Evolutionary conservation across 768 basidiomycete genomes (phyloP), one percentile per base, ranked within the genome.

Genomic region (Podaxis sp.): DNA sequence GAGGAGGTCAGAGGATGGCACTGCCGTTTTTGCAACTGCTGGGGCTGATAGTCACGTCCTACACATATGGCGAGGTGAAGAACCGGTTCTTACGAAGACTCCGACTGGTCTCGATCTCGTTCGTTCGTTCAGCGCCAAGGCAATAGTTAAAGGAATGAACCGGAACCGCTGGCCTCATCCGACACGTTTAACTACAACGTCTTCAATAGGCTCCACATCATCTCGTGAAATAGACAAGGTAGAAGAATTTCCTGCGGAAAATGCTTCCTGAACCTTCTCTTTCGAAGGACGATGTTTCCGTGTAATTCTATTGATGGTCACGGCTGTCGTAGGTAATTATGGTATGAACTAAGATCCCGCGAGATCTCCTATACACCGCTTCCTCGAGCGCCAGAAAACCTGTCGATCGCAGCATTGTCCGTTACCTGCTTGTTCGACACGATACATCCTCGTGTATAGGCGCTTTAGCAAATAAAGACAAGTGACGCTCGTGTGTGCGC

Each of bases 1-100:
- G 59, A 61, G 53, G n/a, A 43, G 7, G 15, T 54, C 59, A 33
- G 1, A n/a, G 24, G 59, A 54, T 12, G 25, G 19, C 27, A 61
- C 40, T 47, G 59, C 52, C 17, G 38, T 19, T 5, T 61, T 61
- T 36, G 59, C 59, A 33, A 54, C 59, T 1, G 41, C 53, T 47
- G 59, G 59, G 13, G 9, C 55, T 43, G 59, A 55, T 13, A 24
- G 41, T 22, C 38, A 46, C 37, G 9, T 37, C n/a, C 15, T 61
- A 9, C 40, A 33, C n/a, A 47, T 61, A 13, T 61, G 59, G 59
- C 52, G 22, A 19, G 59, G 59, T 29, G 59, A 61, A 36, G 59
- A 61, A 54, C 33, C 41, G 6, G 52, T 36, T 3, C 24, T 61
- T 46, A 37, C 52, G n/a, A 61, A 38, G 24, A 51, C 57, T 7